Conservation (phyloP, 2,329 filamentous ascomycete species). For the Exophiala sideris region DNA sequence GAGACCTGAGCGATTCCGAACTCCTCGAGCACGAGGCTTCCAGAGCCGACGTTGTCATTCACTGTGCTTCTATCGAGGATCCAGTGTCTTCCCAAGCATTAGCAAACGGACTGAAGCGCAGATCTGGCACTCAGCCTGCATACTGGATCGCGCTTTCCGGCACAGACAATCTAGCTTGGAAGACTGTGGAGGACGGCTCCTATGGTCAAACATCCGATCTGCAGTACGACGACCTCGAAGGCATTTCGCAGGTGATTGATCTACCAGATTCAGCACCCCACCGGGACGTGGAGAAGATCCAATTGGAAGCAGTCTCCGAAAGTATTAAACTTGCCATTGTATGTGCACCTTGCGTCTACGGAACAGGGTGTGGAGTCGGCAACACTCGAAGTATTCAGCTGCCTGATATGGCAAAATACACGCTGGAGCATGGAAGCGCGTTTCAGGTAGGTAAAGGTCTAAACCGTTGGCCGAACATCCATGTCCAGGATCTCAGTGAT, state of each 20-base stretch:
- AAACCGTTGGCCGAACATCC: slow-evolving; percentile 58
- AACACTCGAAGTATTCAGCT: slow-evolving; percentile 56
- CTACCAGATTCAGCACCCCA: slow-evolving; percentile 51
- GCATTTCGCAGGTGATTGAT: too few relatives aligned
- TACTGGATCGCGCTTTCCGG: too few relatives aligned
- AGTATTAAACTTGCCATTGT: slow-evolving; percentile 59
- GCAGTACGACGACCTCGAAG: too few relatives aligned
- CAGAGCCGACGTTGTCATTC: too few relatives aligned
- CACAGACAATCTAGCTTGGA: too few relatives aligned
- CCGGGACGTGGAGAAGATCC: slow-evolving; percentile 64
- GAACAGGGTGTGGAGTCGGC: slow-evolving; percentile 54
- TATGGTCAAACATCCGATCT: background rate
- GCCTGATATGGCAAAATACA: slow-evolving; percentile 49
- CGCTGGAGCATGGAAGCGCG: slow-evolving; percentile 50
- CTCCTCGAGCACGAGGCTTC: background rate
- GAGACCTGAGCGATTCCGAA: background rate
- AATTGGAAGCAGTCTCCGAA: slow-evolving; percentile 49
- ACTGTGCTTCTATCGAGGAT: too few relatives aligned
- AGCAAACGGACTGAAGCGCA: too few relatives aligned
- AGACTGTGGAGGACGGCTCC: background rate
- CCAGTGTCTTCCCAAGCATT: too few relatives aligned
- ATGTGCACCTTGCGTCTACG: slow-evolving; percentile 64
- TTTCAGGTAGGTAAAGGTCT: slow-evolving; percentile 56
- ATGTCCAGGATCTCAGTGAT: slow-evolving; percentile 56
- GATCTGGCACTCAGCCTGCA: too few relatives aligned